Percentiles rank a stretch among this genome's conserved stretches.
Evolutionary conservation across 805 yeast species (phyloP).

Genomic region (Debaryomyces maramus): DNA sequence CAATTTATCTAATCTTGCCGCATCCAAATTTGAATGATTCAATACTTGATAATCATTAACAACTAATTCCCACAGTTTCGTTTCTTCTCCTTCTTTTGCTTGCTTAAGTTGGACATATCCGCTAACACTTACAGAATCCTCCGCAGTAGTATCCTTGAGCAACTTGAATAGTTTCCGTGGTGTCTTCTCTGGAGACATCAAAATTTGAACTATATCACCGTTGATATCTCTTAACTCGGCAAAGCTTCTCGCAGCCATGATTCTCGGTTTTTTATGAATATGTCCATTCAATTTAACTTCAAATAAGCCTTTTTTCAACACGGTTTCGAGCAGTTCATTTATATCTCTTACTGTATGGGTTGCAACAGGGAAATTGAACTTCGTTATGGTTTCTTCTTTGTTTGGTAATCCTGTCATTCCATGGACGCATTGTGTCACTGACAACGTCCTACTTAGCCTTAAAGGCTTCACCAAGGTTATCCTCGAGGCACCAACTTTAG

Average conservation of each 20-base stretch:
- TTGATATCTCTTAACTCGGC: conserved; percentile 71
- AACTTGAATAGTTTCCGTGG: conserved; percentile 36
- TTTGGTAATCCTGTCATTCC: conserved; percentile 18
- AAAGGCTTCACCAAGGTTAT: background rate
- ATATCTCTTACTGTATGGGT: conserved; percentile 25
- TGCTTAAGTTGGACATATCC: conserved; percentile 50
- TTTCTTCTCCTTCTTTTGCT: conserved; percentile 18
- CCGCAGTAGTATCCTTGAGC: conserved; percentile 54
- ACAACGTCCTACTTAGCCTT: background rate
- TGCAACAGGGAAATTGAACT: conserved; percentile 38
- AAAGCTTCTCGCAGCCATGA: conserved; percentile 68
- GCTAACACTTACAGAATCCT: conserved; percentile 68
- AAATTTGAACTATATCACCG: conserved; percentile 63
- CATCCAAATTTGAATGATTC: conserved; percentile 62
- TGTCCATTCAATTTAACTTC: conserved; percentile 73
- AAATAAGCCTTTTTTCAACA: conserved; percentile 7
- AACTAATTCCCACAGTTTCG: conserved; percentile 54
- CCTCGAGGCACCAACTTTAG: background rate
- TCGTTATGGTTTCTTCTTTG: conserved; percentile 21
- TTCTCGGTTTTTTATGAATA: conserved; percentile 73
- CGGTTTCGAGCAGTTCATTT: conserved; percentile 9
- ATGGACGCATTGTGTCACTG: background rate
- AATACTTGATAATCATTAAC: conserved; percentile 53
- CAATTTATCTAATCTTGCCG: conserved; percentile 66
- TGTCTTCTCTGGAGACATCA: conserved; percentile 42